These are phyloP conservation scores for Cyclanthera cordifolia DNA, from an alignment of 306 rosid genomes.

Conservation along the genomic window DNA sequence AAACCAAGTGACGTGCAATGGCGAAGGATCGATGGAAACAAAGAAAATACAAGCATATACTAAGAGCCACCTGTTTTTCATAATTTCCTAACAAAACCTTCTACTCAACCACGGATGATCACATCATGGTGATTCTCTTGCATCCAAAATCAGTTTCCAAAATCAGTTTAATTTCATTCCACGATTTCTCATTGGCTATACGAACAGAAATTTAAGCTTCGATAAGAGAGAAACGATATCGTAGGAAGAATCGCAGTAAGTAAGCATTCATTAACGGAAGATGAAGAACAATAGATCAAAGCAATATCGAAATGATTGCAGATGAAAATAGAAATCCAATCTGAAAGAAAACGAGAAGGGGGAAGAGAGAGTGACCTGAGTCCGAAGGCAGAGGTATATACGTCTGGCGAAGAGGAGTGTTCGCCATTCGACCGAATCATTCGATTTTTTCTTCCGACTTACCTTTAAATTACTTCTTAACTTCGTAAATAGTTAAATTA, in stretches of 20 bases:
- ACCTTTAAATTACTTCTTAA: background rate
- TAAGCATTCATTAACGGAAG: background rate
- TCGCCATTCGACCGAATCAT: conserved; percentile 51
- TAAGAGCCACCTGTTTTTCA: background rate
- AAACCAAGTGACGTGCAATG: background rate
- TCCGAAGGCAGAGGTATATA: conserved; percentile 34
- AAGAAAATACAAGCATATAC: background rate
- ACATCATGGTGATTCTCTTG: background rate
- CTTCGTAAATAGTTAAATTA: too few relatives aligned
- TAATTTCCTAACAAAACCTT: background rate
- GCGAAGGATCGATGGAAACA: background rate
- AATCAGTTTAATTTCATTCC: background rate
- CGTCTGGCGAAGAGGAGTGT: conserved; percentile 31
- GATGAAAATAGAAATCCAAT: background rate
- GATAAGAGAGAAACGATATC: background rate
- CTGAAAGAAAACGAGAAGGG: background rate
- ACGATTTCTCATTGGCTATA: conserved; percentile 14
- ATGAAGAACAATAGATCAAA: background rate
- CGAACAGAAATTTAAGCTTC: background rate
- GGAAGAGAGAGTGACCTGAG: conserved; percentile 33
- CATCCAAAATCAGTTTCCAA: background rate
- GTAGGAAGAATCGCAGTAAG: background rate
- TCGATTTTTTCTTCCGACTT: background rate
- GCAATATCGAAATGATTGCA: conserved; percentile 5
- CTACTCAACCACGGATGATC: background rate